These are phyloP conservation scores for Chaetomium strumarium DNA, from an alignment of 2,329 filamentous ascomycete genomes.

Conservation along the genomic window DNA sequence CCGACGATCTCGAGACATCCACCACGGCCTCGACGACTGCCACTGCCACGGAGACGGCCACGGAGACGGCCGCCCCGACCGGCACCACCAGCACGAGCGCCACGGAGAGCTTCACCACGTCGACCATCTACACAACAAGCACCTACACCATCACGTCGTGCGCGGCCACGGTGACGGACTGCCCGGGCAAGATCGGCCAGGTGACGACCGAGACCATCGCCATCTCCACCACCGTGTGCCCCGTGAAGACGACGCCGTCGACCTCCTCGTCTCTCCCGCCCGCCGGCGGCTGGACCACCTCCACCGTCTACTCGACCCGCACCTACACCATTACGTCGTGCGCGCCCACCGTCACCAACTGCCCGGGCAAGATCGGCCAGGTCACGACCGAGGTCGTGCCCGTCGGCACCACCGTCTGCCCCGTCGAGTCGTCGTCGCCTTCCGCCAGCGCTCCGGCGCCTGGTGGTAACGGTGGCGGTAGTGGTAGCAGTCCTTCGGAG, in stretches of 20 bases:
- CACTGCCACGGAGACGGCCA: constrained; percentile 1
- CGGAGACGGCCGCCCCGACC: constrained; percentile 6
- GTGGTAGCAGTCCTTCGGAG: too few relatives aligned
- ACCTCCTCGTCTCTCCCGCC: not conserved
- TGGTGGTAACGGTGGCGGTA: too few relatives aligned
- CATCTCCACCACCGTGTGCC: constrained; percentile 37
- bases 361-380: constrained; percentile 16
- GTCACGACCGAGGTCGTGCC: constrained; percentile 16
- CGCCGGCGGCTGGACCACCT: constrained; percentile 16
- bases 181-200: constrained; percentile 22
- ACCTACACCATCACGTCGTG: constrained; percentile 28
- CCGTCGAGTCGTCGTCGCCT: too few relatives aligned
- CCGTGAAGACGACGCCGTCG: constrained; percentile 25
- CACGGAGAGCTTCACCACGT: constrained; percentile 14
- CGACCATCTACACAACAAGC: constrained; percentile 24
- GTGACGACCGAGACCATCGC: constrained; percentile 27
- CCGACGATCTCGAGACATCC: constrained; percentile 8
- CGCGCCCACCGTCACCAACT: constrained; percentile 22
- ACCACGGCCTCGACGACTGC: constrained; percentile 10
- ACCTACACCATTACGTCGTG: constrained; percentile 28
- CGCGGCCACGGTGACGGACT: constrained; percentile 25
- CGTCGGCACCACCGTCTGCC: constrained; percentile 19
- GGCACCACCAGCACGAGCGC: not conserved
- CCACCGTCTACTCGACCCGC: constrained; percentile 22
- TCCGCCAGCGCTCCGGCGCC: not conserved